Evolutionary conservation across 129 eudicot genomes (phyloP).

Genomic region (Oenanthe sinensis): DNA sequence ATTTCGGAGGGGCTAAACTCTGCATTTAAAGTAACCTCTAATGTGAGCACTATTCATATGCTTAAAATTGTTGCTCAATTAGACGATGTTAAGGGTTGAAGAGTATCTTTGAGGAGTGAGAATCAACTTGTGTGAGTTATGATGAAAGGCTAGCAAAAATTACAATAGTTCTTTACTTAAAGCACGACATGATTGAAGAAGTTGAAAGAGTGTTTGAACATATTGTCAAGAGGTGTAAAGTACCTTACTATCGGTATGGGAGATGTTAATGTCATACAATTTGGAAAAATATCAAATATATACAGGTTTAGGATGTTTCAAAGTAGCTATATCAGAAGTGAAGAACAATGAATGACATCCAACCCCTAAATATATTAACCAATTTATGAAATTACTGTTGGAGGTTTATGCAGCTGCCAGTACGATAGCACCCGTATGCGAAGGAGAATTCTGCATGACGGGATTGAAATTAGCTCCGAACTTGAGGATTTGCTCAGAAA

Average conservation of each 20-base stretch:
- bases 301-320: slow-evolving; percentile 37
- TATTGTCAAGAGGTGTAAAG: slow-evolving; percentile 29
- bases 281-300: slow-evolving; percentile 28
- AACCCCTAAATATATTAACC: slow-evolving; percentile 12
- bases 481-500: slow-evolving; percentile 37
- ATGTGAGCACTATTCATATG: too few relatives aligned
- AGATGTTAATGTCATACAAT: slow-evolving; percentile 28
- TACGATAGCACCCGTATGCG: slow-evolving; percentile 28
- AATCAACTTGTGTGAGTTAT: slow-evolving; percentile 29
- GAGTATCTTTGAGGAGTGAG: slow-evolving; percentile 62
- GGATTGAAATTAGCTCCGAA: slow-evolving; percentile 31
- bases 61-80: slow-evolving; percentile 50
- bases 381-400: slow-evolving; percentile 36
- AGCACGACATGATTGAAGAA: slow-evolving; percentile 45
- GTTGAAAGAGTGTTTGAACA: slow-evolving; percentile 37
- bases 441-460: slow-evolving; percentile 45
- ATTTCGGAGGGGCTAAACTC: too few relatives aligned
- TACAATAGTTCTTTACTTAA: slow-evolving; percentile 35
- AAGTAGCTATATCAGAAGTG: slow-evolving; percentile 34
- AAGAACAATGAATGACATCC: slow-evolving; percentile 29
- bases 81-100: slow-evolving; percentile 41
- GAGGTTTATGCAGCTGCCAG: slow-evolving; percentile 45
- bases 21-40: too few relatives aligned
- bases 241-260: slow-evolving; percentile 34
- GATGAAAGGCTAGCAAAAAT: slow-evolving; percentile 47